A percentile compares a stretch with the other conserved stretches of the same genome.
Conservation (phyloP, 768 basidiomycete genomes). For the Mycena alexandri region DNA sequence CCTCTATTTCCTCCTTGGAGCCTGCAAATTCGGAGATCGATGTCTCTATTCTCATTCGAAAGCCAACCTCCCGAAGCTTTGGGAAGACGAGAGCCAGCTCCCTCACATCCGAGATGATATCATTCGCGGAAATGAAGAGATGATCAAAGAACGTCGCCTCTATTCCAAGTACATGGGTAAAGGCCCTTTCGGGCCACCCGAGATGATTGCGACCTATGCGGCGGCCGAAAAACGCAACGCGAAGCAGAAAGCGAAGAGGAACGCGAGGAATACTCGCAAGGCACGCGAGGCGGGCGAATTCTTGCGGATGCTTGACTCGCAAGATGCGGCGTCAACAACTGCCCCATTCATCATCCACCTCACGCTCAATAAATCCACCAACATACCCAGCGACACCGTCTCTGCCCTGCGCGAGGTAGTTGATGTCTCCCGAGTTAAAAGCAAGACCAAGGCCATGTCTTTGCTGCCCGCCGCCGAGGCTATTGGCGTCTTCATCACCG, state of each 20-base stretch:
- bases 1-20: slow-evolving; percentile 30
- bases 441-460: slow-evolving; percentile 30
- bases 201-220: too few relatives aligned
- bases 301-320: neutral
- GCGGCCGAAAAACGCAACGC: neutral
- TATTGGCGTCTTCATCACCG: slow-evolving; percentile 52
- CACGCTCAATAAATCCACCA: slow-evolving; percentile 29
- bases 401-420: slow-evolving; percentile 2
- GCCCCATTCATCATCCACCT: slow-evolving; percentile 33
- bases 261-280: neutral
- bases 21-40: slow-evolving; percentile 25
- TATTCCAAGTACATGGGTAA: slow-evolving; percentile 30
- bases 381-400: slow-evolving; percentile 7
- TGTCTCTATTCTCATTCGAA: slow-evolving; percentile 32
- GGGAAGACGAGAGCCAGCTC: slow-evolving; percentile 5
- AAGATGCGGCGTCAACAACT: neutral
- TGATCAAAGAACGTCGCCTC: slow-evolving; percentile 10
- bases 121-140: slow-evolving; percentile 20
- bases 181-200: slow-evolving; percentile 11
- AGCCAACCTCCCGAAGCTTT: slow-evolving; percentile 16
- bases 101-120: slow-evolving; percentile 7
- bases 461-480: slow-evolving; percentile 47
- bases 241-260: neutral
- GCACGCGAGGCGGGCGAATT: neutral
- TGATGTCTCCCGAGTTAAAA: slow-evolving; percentile 17